Base-by-base conservation (phyloP, 805 yeast species). In the Candida rishiriensis region DNA sequence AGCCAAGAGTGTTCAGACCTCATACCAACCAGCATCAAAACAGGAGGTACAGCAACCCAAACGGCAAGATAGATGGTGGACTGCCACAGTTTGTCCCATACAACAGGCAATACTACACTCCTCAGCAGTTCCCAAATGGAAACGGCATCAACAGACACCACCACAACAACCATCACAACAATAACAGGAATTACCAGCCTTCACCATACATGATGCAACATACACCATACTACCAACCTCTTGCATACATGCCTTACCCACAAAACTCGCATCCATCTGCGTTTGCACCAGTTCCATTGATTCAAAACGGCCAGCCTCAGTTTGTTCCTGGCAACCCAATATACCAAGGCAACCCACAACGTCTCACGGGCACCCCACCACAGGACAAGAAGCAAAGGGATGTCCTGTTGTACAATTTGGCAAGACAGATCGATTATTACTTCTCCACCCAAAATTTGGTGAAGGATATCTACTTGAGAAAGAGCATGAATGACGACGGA, bases 381-480 rank as follows among this genome's bases (percentile, higher is more conserved):
- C 59, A 51, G 42, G 54, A 52, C 40, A 36, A 46, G 21, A 45
- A 43, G 36, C 50, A 55, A 26, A 43, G 49, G 41, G 60, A 56
- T 5, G 42, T 42, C 6, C 55, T 59, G 47, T 43, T 50, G 7
- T 44, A 47, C 13, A 52, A 55, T 16, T 49, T 62, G 33, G 57
- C 76, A 8, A 64, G 62, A 64, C 98, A 90, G 71, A 71, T 91
- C 41, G 93, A 88, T 61, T 93, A 93, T 71, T 93, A 93, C 66
- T 86, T 93, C 69, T 83, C 95, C 29, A 72, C 82, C 40, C 96
- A 88, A 56, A 93, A 93, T 66, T 73, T 93, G 66, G 72, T 84
- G 55, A 86, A 88, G 67, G 99, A 93, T 68, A 70, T 83, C 41
- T 91, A 69, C 61, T 73, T 93, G 66, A 80, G 96, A 65, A 76